These are phyloP conservation scores for Trichoderma semiorbis DNA, from an alignment of 2,329 filamentous ascomycete species.

Conservation along the genomic window DNA sequence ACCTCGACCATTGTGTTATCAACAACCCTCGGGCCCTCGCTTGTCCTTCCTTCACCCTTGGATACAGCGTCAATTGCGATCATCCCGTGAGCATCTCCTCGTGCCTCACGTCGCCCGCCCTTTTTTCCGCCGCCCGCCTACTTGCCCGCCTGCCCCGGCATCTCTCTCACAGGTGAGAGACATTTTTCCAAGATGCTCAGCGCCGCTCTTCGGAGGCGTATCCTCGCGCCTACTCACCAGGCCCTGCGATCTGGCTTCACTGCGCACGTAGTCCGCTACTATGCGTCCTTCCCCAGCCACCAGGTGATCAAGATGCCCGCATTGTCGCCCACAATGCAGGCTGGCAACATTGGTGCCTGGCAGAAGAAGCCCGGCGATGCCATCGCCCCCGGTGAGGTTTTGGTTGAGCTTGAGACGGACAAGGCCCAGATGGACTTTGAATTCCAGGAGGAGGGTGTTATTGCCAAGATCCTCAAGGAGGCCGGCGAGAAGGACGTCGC, in stretches of 20 bases:
- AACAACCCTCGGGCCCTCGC: constrained; percentile 21
- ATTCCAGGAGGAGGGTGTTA: constrained; percentile 95
- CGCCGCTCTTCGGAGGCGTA: constrained; percentile 61
- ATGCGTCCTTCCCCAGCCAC: constrained; percentile 88
- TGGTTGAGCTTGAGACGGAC: constrained; percentile 98
- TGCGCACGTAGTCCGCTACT: constrained; percentile 58
- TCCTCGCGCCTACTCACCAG: constrained; percentile 49
- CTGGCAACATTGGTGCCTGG: constrained; percentile 95
- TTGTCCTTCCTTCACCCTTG: constrained; percentile 19
- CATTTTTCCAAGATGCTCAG: constrained; percentile 52
- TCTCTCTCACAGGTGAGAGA: constrained; percentile 25
- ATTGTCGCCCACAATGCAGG: constrained; percentile 94
- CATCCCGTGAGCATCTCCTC: constrained; percentile 15
- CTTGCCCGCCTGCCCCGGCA: constrained; percentile 24
- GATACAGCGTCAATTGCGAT: constrained; percentile 19
- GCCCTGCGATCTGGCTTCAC: constrained; percentile 50
- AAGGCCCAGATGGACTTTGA: constrained; percentile 99
- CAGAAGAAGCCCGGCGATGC: constrained; percentile 93
- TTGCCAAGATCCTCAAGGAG: constrained; percentile 92
- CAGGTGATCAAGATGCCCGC: constrained; percentile 97
- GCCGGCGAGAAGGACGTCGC: constrained; percentile 90
- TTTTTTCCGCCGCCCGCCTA: constrained; percentile 23
- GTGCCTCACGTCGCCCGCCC: constrained; percentile 14
- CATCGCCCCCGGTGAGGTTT: constrained; percentile 85
- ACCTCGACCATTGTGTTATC: constrained; percentile 29